Evolutionary conservation across 2,329 filamentous ascomycete genomes (phyloP).

Genomic region (Aspergillus awamori): DNA sequence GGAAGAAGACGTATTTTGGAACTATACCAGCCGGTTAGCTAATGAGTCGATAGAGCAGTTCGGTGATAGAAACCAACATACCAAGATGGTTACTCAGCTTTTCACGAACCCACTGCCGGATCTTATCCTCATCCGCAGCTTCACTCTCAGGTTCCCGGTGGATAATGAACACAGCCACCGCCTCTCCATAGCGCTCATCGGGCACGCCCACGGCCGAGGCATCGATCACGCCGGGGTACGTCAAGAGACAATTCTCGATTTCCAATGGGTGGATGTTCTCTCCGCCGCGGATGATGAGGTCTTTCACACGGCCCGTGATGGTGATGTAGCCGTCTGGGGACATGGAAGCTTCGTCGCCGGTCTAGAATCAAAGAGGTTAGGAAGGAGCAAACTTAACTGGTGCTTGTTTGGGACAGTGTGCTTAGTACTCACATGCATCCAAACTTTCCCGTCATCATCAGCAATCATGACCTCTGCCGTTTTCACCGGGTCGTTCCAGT

Average conservation of each 20-base stretch:
- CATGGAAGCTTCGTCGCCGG: slow-evolving; percentile 88
- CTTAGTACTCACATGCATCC: slow-evolving; percentile 68
- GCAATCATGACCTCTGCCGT: slow-evolving; percentile 70
- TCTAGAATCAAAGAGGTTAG: slow-evolving; percentile 50
- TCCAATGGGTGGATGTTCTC: slow-evolving; percentile 97
- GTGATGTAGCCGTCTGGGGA: slow-evolving; percentile 79
- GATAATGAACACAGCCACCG: slow-evolving; percentile 81
- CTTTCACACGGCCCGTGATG: slow-evolving; percentile 92
- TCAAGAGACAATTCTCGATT: slow-evolving; percentile 83
- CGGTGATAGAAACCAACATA: slow-evolving; percentile 35
- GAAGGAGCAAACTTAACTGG: too few species aligned
- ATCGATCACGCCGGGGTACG: slow-evolving; percentile 70
- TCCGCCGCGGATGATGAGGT: slow-evolving; percentile 90
- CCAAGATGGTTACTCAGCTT: slow-evolving; percentile 72
- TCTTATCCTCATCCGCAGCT: slow-evolving; percentile 57
- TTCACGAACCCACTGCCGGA: slow-evolving; percentile 72
- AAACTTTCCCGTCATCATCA: slow-evolving; percentile 62
- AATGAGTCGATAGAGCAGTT: not conserved
- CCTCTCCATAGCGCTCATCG: slow-evolving; percentile 82
- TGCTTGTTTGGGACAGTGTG: not conserved
- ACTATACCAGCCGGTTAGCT: slow-evolving; percentile 47
- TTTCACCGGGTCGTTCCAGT: slow-evolving; percentile 73
- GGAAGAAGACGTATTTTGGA: slow-evolving; percentile 88
- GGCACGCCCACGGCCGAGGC: slow-evolving; percentile 82
- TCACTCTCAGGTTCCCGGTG: slow-evolving; percentile 41